These are phyloP conservation scores for Aristolochia californica DNA, from an alignment of 164 flowering plant genomes.

Conservation along the genomic window DNA sequence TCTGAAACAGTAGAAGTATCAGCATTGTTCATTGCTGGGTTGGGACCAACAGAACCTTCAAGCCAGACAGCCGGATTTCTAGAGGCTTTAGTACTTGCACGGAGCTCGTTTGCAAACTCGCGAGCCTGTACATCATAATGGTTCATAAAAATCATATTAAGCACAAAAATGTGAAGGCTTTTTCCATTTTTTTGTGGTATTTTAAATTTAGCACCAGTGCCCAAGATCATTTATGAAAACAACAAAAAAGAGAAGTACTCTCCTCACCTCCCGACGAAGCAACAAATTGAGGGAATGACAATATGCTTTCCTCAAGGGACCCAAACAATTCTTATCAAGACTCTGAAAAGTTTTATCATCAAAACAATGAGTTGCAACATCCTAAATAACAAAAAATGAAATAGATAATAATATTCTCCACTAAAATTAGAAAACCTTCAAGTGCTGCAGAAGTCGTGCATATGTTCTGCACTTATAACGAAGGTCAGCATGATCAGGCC, in stretches of 20 bases:
- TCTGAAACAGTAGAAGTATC: conserved; percentile 94
- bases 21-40: conserved; percentile 51
- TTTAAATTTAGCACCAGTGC: too few species aligned
- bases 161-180: neutral
- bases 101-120: conserved; percentile 98
- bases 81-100: conserved; percentile 94
- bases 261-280: conserved; percentile 89
- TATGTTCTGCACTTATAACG: conserved; percentile 97
- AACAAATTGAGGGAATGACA: conserved; percentile 92
- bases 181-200: too few species aligned
- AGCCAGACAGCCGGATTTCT: conserved; percentile 88
- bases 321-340: conserved; percentile 89
- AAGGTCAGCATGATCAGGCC: conserved; percentile 99
- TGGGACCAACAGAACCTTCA: conserved; percentile 72
- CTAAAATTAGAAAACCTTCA: conserved; percentile 50
- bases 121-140: conserved; percentile 59
- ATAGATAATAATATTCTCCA: neutral
- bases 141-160: conserved; percentile 5
- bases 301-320: conserved; percentile 90
- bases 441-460: conserved; percentile 95
- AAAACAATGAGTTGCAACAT: conserved; percentile 1
- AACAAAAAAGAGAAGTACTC: too few species aligned
- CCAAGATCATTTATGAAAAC: too few species aligned
- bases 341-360: conserved; percentile 34
- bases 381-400: neutral